These are phyloP conservation scores for Juncus inflexus DNA, from an alignment of 176 grass and related monocot genomes.

Conservation along the genomic window DNA sequence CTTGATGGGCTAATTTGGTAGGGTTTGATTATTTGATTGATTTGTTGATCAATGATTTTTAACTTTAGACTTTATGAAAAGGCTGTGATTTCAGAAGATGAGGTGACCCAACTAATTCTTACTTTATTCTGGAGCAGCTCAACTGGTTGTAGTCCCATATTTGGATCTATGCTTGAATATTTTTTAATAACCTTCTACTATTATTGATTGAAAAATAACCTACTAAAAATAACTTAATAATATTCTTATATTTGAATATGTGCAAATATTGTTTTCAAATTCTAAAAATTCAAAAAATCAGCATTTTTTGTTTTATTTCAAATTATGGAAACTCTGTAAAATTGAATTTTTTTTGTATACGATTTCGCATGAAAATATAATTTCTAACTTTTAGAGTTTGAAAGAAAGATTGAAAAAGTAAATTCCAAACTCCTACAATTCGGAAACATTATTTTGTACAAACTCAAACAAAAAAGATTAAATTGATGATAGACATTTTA, in stretches of 20 bases:
- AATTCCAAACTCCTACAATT: no score
- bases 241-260: background rate
- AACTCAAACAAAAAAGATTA: no score
- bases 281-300: background rate
- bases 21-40: background rate
- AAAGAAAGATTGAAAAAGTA: no score
- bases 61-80: slow-evolving; percentile 18
- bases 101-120: slow-evolving; percentile 28
- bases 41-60: slow-evolving; percentile 11
- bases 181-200: background rate
- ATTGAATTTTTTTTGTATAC: background rate
- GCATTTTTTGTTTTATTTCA: no score
- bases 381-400: no score
- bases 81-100: slow-evolving; percentile 23
- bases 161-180: background rate
- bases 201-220: background rate
- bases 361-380: no score
- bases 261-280: background rate
- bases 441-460: no score
- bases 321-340: slow-evolving; percentile 4
- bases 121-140: slow-evolving; percentile 15
- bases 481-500: no score
- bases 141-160: background rate
- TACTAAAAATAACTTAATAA: background rate
- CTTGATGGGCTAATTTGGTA: slow-evolving; percentile 15